A percentile compares a stretch with the other conserved stretches of the same genome.
phyloP scores from a whole-genome alignment of 139 green algal genomes.

The Dunaliella primolecta region DNA sequence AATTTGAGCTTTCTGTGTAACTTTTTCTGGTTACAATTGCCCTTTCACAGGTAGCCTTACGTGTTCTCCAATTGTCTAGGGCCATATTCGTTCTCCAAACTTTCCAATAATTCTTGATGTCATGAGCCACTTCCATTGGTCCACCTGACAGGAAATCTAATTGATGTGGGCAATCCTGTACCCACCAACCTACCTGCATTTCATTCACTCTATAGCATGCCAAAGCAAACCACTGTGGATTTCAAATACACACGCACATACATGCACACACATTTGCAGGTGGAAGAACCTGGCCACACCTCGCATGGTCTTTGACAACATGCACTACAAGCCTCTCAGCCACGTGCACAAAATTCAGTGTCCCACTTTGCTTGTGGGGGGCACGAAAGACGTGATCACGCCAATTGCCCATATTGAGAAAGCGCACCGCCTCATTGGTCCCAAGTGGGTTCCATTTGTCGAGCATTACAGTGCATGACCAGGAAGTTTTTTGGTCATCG shows the following conservation, averaged over 20 bases:
- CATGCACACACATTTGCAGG: slow-evolving; percentile 6
- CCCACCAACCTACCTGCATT: too few relatives aligned
- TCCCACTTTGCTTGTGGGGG: slow-evolving; percentile 25
- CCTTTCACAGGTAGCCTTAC: too few relatives aligned
- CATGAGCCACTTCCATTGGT: too few relatives aligned
- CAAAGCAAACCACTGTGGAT: too few relatives aligned
- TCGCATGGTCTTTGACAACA: slow-evolving; percentile 23
- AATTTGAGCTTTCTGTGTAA: neutral
- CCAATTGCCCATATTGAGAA: slow-evolving; percentile 5
- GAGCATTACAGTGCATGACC: neutral
- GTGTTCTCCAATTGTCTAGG: too few relatives aligned
- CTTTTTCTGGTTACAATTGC: slow-evolving; percentile 9
- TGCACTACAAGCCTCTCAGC: slow-evolving; percentile 14
- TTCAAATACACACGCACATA: neutral
- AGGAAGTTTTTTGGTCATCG: too few relatives aligned
- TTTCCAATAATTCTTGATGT: too few relatives aligned
- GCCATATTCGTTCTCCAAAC: too few relatives aligned
- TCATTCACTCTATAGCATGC: too few relatives aligned
- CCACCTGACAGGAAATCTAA: too few relatives aligned
- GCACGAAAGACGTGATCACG: slow-evolving; percentile 19
- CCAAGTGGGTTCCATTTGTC: neutral
- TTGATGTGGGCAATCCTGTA: too few relatives aligned
- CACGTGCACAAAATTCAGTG: neutral
- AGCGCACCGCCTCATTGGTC: neutral
- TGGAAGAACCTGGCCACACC: slow-evolving; percentile 29